These are phyloP conservation scores for Endocladia muricata DNA, from an alignment of 31 red algal species.

Conservation along the genomic window DNA sequence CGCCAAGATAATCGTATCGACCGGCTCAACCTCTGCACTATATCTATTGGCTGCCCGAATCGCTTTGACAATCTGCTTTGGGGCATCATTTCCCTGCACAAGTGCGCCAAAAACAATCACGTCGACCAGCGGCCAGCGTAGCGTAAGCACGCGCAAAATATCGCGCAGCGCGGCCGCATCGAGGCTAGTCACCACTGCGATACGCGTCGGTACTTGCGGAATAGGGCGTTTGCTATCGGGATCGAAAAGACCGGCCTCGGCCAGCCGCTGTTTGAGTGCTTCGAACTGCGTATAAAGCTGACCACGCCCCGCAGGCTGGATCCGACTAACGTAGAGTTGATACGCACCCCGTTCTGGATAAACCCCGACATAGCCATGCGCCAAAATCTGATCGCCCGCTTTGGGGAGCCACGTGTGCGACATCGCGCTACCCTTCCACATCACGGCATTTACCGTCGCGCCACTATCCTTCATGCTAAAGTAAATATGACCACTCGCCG, in stretches of 20 bases:
- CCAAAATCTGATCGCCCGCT: neutral
- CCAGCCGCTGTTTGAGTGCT: conserved; percentile 6
- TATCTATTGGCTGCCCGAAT: neutral
- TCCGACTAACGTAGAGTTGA: conserved; percentile 5
- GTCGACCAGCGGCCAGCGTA: neutral
- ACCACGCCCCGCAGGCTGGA: conserved; percentile 3
- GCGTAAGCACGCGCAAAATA: conserved; percentile 17
- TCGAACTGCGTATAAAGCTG: conserved; percentile 1
- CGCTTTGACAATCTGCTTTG: neutral
- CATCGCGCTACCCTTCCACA: neutral
- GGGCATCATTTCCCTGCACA: conserved; percentile 17
- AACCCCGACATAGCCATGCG: neutral
- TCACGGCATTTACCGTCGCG: neutral
- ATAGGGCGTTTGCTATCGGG: conserved; percentile 5
- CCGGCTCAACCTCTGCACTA: neutral
- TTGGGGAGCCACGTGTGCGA: neutral
- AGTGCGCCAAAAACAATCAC: neutral
- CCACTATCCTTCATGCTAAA: conserved; percentile 20
- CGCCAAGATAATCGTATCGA: conserved; percentile 32
- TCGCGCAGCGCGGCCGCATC: conserved; percentile 2
- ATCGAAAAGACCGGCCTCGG: neutral
- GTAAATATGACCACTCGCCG: conserved; percentile 23
- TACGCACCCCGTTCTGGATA: conserved; percentile 6
- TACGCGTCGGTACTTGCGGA: neutral
- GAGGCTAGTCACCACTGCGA: conserved; percentile 4